Base-by-base conservation (phyloP, 1,284 basidiomycete species). In the Trametes versicolor region DNA sequence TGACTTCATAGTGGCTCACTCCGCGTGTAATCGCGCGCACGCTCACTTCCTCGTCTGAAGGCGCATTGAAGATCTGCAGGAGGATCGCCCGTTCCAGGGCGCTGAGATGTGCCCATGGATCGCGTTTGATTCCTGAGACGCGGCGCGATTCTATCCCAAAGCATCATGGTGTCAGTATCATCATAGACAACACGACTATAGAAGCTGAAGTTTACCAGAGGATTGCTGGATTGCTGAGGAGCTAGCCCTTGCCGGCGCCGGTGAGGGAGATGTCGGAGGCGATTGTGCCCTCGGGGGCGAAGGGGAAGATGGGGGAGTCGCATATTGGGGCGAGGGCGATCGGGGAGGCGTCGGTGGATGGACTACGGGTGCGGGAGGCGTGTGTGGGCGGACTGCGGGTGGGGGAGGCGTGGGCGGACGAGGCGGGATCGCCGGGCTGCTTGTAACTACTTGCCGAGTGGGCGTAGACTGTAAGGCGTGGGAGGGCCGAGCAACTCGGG, bases 21-120 rank as follows among this genome's bases (percentile, higher is more conserved):
- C 80, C 79, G 48, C 82, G 82, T 9, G 82, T 85, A 68, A 95
- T 89, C 25, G 79, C 77, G 32, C 81, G 79, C 50, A 95, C 86
- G 71, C 90, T 85, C 47, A 92, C 81, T 5, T 58, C 72, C 1
- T 45, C 55, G 4, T 56, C 52, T 13, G 51, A 17, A 2, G 36
- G n/a, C 1, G 81, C 79, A 54, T 77, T 77, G 29, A 70, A 70
- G 59, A 95, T 87, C 65, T 85, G 83, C 51, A 86, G 75, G 71
- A 95, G 79, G 67, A 97, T 92, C 32, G 82, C 79, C 52, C 86
- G 84, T 70, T 95, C 87, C 36, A 94, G 73, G 5, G 77, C 68
- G 15, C 87, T 86, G n/a, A 93, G 80, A 69, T 88, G 78, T 1
- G 84, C 81, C 66, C 83, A 90, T 64, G 85, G 82, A 60, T 85